Evolutionary conservation across 441 rosid species (phyloP).

Genomic region (Breynia disticha): DNA sequence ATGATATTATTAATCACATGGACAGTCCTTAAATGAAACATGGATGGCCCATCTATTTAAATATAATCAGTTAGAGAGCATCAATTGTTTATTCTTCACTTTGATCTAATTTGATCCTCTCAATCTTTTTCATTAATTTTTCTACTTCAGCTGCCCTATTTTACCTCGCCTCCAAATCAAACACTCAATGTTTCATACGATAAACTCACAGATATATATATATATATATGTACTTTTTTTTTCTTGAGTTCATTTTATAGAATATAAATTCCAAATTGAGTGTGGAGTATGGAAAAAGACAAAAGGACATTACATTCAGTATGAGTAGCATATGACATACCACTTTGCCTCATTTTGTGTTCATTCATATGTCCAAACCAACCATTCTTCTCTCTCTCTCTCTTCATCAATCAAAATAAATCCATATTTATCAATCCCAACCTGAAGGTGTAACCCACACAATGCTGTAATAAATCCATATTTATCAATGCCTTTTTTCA

Average conservation of each 20-base stretch:
- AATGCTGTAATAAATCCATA: slow-evolving; percentile 6
- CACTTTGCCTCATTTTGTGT: slow-evolving; percentile 20
- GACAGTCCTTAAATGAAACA: neutral
- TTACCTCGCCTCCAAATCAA: neutral
- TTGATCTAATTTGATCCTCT: neutral
- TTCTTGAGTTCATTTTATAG: neutral
- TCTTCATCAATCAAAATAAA: neutral
- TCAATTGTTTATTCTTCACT: neutral
- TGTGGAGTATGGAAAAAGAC: neutral
- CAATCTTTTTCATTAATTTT: neutral
- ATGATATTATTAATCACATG: slow-evolving; percentile 11
- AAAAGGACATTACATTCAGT: slow-evolving; percentile 2
- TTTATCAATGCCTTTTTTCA: neutral
- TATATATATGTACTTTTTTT: too few species aligned
- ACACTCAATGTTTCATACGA: too few species aligned
- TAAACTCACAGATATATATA: too few species aligned
- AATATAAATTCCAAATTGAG: too few species aligned
- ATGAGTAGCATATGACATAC: slow-evolving; percentile 6
- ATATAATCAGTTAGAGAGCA: neutral
- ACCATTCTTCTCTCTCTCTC: slow-evolving; percentile 6
- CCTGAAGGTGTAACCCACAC: slow-evolving; percentile 21
- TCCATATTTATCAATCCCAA: slow-evolving; percentile 20
- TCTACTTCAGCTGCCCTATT: neutral
- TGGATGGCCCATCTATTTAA: slow-evolving; percentile 5
- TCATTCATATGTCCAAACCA: slow-evolving; percentile 14